Evolutionary conservation across 75 land plant genomes (phyloP), one percentile per base, ranked within the genome.

Genomic region (Ceratopteris richardii): DNA sequence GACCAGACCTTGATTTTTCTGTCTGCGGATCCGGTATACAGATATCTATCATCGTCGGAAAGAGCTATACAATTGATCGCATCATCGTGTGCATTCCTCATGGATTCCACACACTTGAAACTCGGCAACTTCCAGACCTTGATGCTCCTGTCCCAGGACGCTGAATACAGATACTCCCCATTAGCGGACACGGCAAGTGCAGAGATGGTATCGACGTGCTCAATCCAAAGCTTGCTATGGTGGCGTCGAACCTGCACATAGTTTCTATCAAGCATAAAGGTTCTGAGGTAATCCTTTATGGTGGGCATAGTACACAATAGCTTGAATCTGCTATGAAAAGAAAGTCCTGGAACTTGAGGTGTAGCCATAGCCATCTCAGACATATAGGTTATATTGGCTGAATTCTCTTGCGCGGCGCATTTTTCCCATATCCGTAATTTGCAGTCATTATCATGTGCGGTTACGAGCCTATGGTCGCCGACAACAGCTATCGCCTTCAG

Each of bases 201-300:
- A 9, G 88, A 78, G 26, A 90, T 81, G 59, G 76, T 72, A 71
- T 90, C 96, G 28, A 77, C 72, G 64, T 90, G 96, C 58, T 87
- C 81, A 25, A 90, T 83, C 96, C 96, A 90, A 13, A 87, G 62
- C 60, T 68, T 73, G 36, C 78, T 80, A 59, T 87, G 67, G 37
- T 33, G 37, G 51, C 96, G 58, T 19, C 96, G 63, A 10, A 79
- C 76, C 46, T 75, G 79, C 31, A 90, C 83, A 27, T 87, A 87
- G 48, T 80, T 87, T 43, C 80, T 78, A 58, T 78, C 73, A 17
- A 61, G 72, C 70, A 90, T 50, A 63, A 72, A 79, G 43, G 54
- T 78, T 30, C 62, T 72, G 24, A 83, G 47, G 64, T 73, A 79
- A 66, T 87, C 87, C 50, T 66, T 75, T 21, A 65, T 52, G 1